Percentiles rank a stretch among this genome's conserved stretches.
phyloP scores from a whole-genome alignment of 345 rosid species.

The Limnanthes douglasii region DNA sequence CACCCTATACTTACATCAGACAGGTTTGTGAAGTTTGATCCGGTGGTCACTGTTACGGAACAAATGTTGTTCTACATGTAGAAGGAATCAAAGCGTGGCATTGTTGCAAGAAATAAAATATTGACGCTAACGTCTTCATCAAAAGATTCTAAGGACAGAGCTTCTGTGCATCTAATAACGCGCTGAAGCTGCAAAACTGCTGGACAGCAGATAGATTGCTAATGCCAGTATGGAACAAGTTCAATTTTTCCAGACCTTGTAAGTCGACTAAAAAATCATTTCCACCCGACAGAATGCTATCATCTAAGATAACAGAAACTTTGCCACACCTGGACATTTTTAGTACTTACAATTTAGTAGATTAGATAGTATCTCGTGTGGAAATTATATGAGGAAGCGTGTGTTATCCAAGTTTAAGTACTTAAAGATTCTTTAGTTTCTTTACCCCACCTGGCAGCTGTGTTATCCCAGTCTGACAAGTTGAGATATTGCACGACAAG shows the following conservation, averaged over 20 bases:
- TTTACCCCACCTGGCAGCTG: not conserved
- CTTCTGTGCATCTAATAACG: no score
- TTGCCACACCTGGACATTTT: not conserved
- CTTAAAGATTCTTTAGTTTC: not conserved
- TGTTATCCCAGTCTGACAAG: not conserved
- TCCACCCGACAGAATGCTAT: no score
- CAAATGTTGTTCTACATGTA: not conserved
- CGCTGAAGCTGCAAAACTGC: no score
- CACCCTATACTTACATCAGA: fast-evolving
- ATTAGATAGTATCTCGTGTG: not conserved
- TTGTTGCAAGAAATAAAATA: not conserved
- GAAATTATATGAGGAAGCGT: not conserved
- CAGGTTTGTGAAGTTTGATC: not conserved
- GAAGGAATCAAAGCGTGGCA: not conserved
- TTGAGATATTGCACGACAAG: conserved; percentile 1
- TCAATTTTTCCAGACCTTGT: not conserved
- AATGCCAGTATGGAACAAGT: not conserved
- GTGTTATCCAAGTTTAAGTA: conserved; percentile 4
- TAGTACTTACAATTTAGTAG: conserved; percentile 2
- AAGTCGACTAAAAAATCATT: conserved; percentile 1
- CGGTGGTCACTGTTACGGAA: not conserved
- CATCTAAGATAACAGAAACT: no score
- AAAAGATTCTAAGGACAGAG: no score
- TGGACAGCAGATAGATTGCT: not conserved
- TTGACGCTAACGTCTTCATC: not conserved